phyloP scores from a whole-genome alignment of 148 eudicot genomes.

The Linanthus parryae region DNA sequence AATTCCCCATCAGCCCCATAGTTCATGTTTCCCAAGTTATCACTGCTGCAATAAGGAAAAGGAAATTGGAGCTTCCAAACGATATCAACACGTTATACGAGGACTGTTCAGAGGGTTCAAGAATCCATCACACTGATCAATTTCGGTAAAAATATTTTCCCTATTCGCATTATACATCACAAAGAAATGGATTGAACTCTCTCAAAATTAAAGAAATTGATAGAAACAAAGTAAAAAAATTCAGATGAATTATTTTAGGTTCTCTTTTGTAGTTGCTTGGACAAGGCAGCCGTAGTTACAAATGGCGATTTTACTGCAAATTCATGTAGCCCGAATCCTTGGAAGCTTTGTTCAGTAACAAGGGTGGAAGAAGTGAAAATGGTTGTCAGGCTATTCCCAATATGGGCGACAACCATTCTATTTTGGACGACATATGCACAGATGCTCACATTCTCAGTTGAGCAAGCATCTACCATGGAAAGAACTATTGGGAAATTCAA shows the following conservation, averaged over 20 bases:
- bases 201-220: too few species aligned
- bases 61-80: slow-evolving; percentile 43
- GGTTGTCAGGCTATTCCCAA: slow-evolving; percentile 53
- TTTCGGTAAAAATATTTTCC: slow-evolving; percentile 17
- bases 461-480: slow-evolving; percentile 64
- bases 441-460: slow-evolving; percentile 68
- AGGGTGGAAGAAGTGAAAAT: slow-evolving; percentile 69
- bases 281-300: slow-evolving; percentile 70
- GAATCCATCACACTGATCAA: slow-evolving; percentile 58
- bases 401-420: slow-evolving; percentile 71
- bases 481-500: slow-evolving; percentile 42
- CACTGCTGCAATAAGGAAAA: slow-evolving; percentile 45
- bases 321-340: slow-evolving; percentile 33
- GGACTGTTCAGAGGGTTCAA: slow-evolving; percentile 36
- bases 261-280: slow-evolving; percentile 42
- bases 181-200: too few species aligned
- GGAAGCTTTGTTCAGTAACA: slow-evolving; percentile 66
- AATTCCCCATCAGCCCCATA: too few species aligned
- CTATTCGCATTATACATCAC: too few species aligned
- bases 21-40: slow-evolving; percentile 60
- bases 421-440: slow-evolving; percentile 74
- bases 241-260: too few species aligned
- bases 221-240: too few species aligned
- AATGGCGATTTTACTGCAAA: slow-evolving; percentile 35
- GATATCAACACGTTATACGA: slow-evolving; percentile 47